phyloP scores from a whole-genome alignment of 257 asterid genomes.

The Lycium barbarum region DNA sequence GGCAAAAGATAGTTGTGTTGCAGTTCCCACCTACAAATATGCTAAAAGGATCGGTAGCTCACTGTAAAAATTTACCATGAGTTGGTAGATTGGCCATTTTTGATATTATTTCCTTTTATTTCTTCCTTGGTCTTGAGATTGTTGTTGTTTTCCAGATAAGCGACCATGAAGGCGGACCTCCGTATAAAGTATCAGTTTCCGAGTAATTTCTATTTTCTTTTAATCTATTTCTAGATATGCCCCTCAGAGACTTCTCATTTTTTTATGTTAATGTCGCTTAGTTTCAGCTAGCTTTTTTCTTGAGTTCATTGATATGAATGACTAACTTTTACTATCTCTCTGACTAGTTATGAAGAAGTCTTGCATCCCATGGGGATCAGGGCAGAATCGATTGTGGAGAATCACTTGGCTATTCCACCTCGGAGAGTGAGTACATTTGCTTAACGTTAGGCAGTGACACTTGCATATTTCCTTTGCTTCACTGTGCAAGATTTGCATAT shows the following conservation, averaged over 20 bases:
- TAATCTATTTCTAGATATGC: background rate
- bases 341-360: conserved; percentile 73
- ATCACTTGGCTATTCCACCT: conserved; percentile 68
- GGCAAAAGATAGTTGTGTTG: conserved; percentile 9
- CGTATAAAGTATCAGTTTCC: conserved; percentile 73
- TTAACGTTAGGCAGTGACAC: background rate
- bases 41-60: conserved; percentile 16
- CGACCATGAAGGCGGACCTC: conserved; percentile 86
- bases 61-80: background rate
- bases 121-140: conserved; percentile 4
- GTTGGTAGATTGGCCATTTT: background rate
- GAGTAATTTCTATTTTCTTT: conserved; percentile 49
- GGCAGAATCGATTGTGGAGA: conserved; percentile 66
- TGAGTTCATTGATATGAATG: background rate
- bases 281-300: background rate
- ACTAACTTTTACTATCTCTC: conserved; percentile 14
- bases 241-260: background rate
- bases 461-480: background rate
- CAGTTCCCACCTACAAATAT: background rate
- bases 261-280: background rate
- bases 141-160: conserved; percentile 57
- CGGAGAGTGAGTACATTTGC: conserved; percentile 55
- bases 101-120: background rate
- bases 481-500: background rate
- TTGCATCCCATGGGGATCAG: conserved; percentile 71